Evolutionary conservation across 768 basidiomycete genomes (phyloP).

Genomic region (Boletus sp.): DNA sequence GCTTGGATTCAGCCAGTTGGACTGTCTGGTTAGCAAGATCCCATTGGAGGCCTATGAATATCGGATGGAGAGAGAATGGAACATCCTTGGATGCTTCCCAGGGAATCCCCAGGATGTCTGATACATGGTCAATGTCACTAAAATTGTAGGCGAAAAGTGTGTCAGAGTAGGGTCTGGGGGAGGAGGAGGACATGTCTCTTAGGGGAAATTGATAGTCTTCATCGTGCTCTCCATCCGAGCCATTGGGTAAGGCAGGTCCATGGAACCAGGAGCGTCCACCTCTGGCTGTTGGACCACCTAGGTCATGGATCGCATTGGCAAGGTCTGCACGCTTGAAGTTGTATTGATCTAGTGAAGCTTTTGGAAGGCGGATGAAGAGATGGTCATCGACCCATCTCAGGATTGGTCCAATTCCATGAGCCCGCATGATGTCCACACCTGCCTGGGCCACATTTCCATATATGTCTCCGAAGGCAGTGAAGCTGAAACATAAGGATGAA

Average conservation of each 20-base stretch:
- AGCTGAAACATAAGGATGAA: too few relatives aligned
- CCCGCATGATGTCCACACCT: too few relatives aligned
- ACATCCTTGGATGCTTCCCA: neutral
- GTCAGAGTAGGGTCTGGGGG: neutral
- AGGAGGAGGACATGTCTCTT: fast-evolving
- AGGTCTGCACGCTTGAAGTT: too few relatives aligned
- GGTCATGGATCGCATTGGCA: too few relatives aligned
- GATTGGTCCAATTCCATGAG: too few relatives aligned
- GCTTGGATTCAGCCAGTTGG: neutral
- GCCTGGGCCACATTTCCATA: too few relatives aligned
- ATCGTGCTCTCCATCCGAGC: fast-evolving
- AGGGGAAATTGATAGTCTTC: neutral
- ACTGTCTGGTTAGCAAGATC: fast-evolving
- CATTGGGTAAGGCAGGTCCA: fast-evolving
- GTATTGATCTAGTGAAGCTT: too few relatives aligned
- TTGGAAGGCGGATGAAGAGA: too few relatives aligned
- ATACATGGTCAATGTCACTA: neutral
- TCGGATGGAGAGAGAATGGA: fast-evolving
- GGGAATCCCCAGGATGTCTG: neutral
- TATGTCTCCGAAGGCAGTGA: too few relatives aligned
- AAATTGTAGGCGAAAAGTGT: neutral
- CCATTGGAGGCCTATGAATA: neutral
- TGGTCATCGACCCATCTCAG: too few relatives aligned
- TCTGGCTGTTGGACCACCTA: too few relatives aligned
- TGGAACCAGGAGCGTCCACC: too few relatives aligned